These are phyloP conservation scores for Alternaria sp. DNA, from an alignment of 2,329 filamentous ascomycete species.

Conservation along the genomic window DNA sequence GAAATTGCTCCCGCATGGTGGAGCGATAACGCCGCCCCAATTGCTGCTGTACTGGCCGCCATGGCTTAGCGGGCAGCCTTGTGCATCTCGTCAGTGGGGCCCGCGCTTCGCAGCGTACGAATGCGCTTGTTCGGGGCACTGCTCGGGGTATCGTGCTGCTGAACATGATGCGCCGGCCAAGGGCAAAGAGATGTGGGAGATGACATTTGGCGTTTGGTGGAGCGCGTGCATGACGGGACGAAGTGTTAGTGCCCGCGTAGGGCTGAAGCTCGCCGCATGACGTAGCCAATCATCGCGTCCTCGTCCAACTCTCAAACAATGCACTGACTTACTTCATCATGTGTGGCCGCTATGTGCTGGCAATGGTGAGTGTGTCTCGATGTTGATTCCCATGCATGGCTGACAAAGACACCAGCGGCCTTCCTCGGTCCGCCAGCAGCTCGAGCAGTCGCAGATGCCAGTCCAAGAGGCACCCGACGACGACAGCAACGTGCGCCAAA, in stretches of 20 bases:
- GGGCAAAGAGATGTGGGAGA: constrained; percentile 25
- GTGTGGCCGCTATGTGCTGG: constrained; percentile 74
- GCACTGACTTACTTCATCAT: constrained; percentile 54
- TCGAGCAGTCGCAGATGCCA: constrained; percentile 77
- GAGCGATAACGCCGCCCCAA: constrained; percentile 40
- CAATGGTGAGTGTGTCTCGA: constrained; percentile 60
- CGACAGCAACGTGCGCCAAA: constrained; percentile 70
- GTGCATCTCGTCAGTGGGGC: constrained; percentile 29
- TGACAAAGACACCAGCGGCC: constrained; percentile 66
- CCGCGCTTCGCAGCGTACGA: constrained; percentile 39
- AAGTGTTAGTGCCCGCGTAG: constrained; percentile 43
- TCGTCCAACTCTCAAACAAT: constrained; percentile 23
- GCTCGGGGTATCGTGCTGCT: constrained; percentile 45
- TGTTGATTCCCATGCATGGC: not conserved
- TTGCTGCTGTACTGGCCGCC: constrained; percentile 39
- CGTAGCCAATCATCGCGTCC: constrained; percentile 8
- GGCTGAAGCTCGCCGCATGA: constrained; percentile 37
- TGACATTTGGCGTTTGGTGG: constrained; percentile 24
- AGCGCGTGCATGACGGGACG: constrained; percentile 33
- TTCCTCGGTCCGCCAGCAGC: constrained; percentile 75
- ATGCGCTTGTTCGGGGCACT: constrained; percentile 30
- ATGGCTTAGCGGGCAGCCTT: constrained; percentile 35
- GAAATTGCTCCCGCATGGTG: constrained; percentile 38
- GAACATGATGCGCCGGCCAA: constrained; percentile 46
- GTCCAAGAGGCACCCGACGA: constrained; percentile 77